phyloP scores from a whole-genome alignment of 768 basidiomycete species.

The Lactifluus subvellereus region DNA sequence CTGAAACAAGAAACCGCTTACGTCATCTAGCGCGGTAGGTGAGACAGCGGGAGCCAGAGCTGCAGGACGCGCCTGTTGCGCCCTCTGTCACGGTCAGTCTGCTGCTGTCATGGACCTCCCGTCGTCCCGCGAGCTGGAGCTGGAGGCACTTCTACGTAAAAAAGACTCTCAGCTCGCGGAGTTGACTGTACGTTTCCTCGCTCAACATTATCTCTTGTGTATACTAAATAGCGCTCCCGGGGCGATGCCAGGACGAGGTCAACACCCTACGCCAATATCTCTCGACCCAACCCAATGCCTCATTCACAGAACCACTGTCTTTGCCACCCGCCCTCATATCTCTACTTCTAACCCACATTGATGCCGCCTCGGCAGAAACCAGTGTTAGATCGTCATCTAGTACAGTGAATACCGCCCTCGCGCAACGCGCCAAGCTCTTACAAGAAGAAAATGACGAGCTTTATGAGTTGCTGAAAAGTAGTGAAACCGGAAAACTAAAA shows the following conservation, averaged over 20 bases:
- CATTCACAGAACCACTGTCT: constrained; percentile 56
- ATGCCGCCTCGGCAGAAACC: constrained; percentile 34
- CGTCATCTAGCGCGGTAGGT: constrained; percentile 12
- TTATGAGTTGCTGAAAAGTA: constrained; percentile 64
- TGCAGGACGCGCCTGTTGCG: constrained; percentile 18
- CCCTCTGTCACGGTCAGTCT: constrained; percentile 18
- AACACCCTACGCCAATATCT: constrained; percentile 61
- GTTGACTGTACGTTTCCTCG: constrained; percentile 53
- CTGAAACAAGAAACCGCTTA: constrained; percentile 4
- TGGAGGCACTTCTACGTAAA: constrained; percentile 71
- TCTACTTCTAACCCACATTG: constrained; percentile 62
- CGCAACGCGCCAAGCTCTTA: constrained; percentile 61
- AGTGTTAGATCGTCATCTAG: constrained; percentile 33
- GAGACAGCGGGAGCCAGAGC: neutral
- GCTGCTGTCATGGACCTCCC: constrained; percentile 56
- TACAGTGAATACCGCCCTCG: constrained; percentile 68
- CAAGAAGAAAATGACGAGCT: constrained; percentile 88
- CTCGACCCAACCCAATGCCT: constrained; percentile 51
- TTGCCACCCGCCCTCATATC: constrained; percentile 68
- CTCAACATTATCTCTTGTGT: constrained; percentile 1
- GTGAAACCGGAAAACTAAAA: constrained; percentile 76
- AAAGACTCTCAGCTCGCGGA: constrained; percentile 67
- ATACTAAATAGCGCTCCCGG: constrained; percentile 6
- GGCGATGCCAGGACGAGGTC: constrained; percentile 60
- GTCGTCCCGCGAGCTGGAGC: constrained; percentile 69